Evolutionary conservation across 495 filamentous ascomycete species (phyloP).

Genomic region (Aspergillus steynii): DNA sequence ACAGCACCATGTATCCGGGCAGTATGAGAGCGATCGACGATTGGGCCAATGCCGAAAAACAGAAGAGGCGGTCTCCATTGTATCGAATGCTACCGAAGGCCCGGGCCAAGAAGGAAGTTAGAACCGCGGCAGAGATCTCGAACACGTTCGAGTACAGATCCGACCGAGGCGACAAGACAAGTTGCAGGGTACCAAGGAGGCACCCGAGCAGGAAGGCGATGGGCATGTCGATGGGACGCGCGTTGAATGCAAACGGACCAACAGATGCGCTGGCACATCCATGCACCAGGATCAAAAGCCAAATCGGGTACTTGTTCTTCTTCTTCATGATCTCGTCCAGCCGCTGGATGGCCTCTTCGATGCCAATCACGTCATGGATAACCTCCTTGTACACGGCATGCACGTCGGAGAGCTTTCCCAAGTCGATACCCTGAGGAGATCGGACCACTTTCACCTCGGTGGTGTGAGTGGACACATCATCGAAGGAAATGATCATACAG

Average conservation of each 20-base stretch:
- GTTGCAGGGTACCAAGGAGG: constrained; percentile 77
- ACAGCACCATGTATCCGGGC: constrained; percentile 83
- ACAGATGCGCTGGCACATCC: constrained; percentile 77
- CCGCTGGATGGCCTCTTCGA: constrained; percentile 75
- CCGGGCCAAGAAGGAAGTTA: constrained; percentile 87
- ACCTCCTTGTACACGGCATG: constrained; percentile 94
- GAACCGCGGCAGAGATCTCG: constrained; percentile 81
- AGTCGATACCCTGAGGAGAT: constrained; percentile 72
- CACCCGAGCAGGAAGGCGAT: constrained; percentile 84
- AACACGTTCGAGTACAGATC: constrained; percentile 84
- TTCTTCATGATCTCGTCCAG: constrained; percentile 66
- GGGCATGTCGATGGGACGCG: constrained; percentile 83
- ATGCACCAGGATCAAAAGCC: constrained; percentile 78
- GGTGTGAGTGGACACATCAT: constrained; percentile 85
- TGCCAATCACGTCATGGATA: constrained; percentile 81
- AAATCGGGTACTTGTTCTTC: constrained; percentile 63
- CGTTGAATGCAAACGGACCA: constrained; percentile 89
- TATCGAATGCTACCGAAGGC: constrained; percentile 80
- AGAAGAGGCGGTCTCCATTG: constrained; percentile 65
- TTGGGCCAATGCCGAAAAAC: constrained; percentile 90
- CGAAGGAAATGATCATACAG: constrained; percentile 95
- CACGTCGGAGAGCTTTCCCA: constrained; percentile 79
- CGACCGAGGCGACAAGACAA: constrained; percentile 75
- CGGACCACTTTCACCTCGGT: constrained; percentile 90
- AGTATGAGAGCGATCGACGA: constrained; percentile 90